These are phyloP conservation scores for Hericium erinaceus DNA, from an alignment of 768 basidiomycete genomes.

Conservation along the genomic window DNA sequence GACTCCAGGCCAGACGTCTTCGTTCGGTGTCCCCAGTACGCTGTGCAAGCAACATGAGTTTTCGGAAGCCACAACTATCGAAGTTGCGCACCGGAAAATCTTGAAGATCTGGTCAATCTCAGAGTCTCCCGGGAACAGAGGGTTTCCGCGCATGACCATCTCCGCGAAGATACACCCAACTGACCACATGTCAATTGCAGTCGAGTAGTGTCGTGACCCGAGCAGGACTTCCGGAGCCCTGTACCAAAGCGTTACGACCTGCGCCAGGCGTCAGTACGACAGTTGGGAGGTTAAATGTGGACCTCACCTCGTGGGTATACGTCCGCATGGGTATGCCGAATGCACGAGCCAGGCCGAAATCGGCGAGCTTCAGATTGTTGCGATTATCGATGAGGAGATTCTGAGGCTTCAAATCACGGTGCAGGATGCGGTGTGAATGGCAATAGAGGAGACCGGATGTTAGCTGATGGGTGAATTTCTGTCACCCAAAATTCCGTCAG, in stretches of 20 bases:
- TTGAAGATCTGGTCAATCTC: conserved; percentile 99
- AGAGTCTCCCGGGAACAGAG: conserved; percentile 96
- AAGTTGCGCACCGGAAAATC: conserved; percentile 76
- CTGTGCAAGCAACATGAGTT: conserved; percentile 20
- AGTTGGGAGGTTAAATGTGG: background rate
- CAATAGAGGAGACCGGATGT: conserved; percentile 74
- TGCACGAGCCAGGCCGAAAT: conserved; percentile 48
- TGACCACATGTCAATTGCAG: conserved; percentile 99
- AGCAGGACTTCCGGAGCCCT: conserved; percentile 96
- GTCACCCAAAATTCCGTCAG: conserved; percentile 6
- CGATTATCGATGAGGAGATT: conserved; percentile 44
- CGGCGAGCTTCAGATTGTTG: conserved; percentile 46
- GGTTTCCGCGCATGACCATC: conserved; percentile 87
- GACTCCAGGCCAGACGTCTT: conserved; percentile 88
- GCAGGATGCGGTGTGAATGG: conserved; percentile 47
- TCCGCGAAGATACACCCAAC: conserved; percentile 98
- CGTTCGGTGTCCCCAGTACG: conserved; percentile 88
- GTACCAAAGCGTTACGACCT: conserved; percentile 99
- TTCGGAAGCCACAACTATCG: background rate
- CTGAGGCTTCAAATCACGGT: conserved; percentile 48
- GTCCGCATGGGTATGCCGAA: conserved; percentile 98
- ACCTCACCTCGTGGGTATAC: conserved; percentile 92
- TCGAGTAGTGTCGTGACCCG: conserved; percentile 92
- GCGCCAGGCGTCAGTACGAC: background rate
- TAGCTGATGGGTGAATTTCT: conserved; percentile 97